A percentile compares a stretch with the other conserved stretches of the same genome.
These are phyloP conservation scores for Phaseolus coccineus DNA, from an alignment of 331 rosid species.

Conservation along the genomic window DNA sequence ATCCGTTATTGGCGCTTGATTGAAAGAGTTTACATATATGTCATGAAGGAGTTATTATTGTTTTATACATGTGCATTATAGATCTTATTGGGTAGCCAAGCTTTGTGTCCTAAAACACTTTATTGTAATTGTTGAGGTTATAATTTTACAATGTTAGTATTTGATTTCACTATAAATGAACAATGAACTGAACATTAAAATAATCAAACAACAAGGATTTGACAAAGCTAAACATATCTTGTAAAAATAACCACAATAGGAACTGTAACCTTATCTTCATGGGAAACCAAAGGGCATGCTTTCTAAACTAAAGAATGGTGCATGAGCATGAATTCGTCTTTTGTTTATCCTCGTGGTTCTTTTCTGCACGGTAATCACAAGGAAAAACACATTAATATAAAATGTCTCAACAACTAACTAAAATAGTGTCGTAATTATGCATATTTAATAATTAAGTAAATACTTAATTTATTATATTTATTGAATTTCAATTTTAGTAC, in stretches of 20 bases:
- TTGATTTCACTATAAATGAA: slow-evolving; percentile 48
- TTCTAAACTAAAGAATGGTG: slow-evolving; percentile 56
- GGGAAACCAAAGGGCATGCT: no score
- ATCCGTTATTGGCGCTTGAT: no score
- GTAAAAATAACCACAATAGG: neutral
- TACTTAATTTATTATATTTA: no score
- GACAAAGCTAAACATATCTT: slow-evolving; percentile 31
- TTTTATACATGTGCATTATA: no score
- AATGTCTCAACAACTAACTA: no score
- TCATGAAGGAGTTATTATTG: no score
- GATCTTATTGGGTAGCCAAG: no score
- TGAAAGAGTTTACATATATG: no score
- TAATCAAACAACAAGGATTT: slow-evolving; percentile 39
- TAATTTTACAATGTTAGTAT: slow-evolving; percentile 35
- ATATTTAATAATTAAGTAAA: no score
- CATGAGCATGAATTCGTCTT: slow-evolving; percentile 72
- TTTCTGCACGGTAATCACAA: slow-evolving; percentile 50
- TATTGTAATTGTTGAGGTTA: slow-evolving; percentile 38
- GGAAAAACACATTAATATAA: neutral
- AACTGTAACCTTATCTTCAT: no score
- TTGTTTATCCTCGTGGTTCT: slow-evolving; percentile 52
- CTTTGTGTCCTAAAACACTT: slow-evolving; percentile 35
- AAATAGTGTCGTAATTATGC: no score
- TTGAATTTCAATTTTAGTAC: no score
- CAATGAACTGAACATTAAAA: slow-evolving; percentile 41